Percentiles rank a stretch among this genome's conserved stretches.
Conservation (phyloP, 1,284 basidiomycete species). For the Takashimella koratensis region DNA sequence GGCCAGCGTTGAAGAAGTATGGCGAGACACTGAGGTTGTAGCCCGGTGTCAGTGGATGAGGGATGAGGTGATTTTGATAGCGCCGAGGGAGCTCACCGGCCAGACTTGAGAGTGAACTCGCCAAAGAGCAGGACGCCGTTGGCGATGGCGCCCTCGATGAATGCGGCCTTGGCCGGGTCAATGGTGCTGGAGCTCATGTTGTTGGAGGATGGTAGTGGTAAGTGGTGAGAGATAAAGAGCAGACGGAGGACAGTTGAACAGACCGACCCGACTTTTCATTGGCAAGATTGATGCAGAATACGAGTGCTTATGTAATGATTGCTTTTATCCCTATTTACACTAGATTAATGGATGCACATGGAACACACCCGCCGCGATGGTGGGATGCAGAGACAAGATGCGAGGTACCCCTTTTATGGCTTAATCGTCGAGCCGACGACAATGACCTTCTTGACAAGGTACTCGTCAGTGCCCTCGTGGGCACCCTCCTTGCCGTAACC, state of each 20-base stretch:
- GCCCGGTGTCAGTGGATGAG: not conserved
- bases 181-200: slow-evolving; percentile 9
- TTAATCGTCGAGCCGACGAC: slow-evolving; percentile 22
- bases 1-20: slow-evolving; percentile 95
- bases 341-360: no score
- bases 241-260: no score
- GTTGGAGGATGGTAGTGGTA: not conserved
- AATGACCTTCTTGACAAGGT: slow-evolving; percentile 40
- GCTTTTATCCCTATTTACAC: no score
- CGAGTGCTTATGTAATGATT: not conserved
- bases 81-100: slow-evolving; percentile 60
- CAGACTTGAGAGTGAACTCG: slow-evolving; percentile 87
- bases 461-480: slow-evolving; percentile 43
- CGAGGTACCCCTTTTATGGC: not conserved
- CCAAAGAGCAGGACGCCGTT: slow-evolving; percentile 72
- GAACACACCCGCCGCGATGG: no score
- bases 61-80: not conserved
- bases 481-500: slow-evolving; percentile 46
- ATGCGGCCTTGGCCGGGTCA: slow-evolving; percentile 42
- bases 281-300: not conserved
- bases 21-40: slow-evolving; percentile 74
- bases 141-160: slow-evolving; percentile 49
- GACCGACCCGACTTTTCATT: not conserved
- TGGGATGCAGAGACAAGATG: not conserved
- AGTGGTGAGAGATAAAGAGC: not conserved